These are phyloP conservation scores for Apocynum venetum DNA, from an alignment of 257 asterid genomes.

Conservation along the genomic window DNA sequence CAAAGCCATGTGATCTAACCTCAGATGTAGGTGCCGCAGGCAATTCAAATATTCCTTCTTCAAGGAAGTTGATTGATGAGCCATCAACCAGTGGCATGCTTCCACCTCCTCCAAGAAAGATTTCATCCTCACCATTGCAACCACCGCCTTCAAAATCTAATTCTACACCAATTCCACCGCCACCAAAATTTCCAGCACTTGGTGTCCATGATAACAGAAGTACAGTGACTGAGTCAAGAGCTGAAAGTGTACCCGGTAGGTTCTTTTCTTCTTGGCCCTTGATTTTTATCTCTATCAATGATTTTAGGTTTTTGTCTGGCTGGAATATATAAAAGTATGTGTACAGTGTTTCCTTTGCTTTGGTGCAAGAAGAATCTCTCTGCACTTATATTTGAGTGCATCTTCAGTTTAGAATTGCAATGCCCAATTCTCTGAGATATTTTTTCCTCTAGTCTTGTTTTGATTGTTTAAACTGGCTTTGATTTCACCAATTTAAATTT, in stretches of 20 bases:
- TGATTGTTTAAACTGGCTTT: neutral
- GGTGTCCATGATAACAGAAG: slow-evolving; percentile 30
- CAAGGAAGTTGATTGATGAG: slow-evolving; percentile 34
- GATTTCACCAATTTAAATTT: neutral
- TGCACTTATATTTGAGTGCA: neutral
- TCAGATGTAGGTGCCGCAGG: slow-evolving; percentile 61
- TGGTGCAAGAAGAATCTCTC: neutral
- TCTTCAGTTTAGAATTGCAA: neutral
- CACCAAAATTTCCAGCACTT: slow-evolving; percentile 34
- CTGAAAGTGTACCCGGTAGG: slow-evolving; percentile 67
- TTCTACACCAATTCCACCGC: slow-evolving; percentile 35
- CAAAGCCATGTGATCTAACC: slow-evolving; percentile 61
- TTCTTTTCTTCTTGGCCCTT: slow-evolving; percentile 3
- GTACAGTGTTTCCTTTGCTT: neutral
- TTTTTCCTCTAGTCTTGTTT: neutral
- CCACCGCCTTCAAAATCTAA: slow-evolving; percentile 58
- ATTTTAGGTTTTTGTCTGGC: neutral
- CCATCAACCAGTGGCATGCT: slow-evolving; percentile 30
- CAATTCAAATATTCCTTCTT: slow-evolving; percentile 26
- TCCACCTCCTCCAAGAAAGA: slow-evolving; percentile 29
- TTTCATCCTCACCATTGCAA: slow-evolving; percentile 44
- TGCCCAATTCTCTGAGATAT: neutral
- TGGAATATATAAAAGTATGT: neutral
- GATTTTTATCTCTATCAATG: neutral
- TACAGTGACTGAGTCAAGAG: slow-evolving; percentile 24